phyloP scores from a whole-genome alignment of 1,284 basidiomycete species.

The Cryptococcus floricola region DNA sequence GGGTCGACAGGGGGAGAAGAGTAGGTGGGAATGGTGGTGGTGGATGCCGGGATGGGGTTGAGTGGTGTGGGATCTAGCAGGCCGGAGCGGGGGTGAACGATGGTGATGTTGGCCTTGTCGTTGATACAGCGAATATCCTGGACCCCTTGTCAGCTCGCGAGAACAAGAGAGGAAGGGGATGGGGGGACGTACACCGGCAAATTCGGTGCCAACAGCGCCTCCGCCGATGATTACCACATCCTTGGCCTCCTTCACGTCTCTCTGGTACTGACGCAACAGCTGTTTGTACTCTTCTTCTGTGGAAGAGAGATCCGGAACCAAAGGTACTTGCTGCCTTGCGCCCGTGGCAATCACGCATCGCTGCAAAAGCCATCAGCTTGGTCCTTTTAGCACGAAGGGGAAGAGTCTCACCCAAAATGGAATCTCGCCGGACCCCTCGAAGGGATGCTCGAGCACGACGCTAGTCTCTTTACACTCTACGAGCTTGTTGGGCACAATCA shows the following conservation, averaged over 20 bases:
- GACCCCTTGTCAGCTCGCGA: slow-evolving; percentile 13
- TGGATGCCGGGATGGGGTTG: background rate
- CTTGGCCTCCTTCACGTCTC: slow-evolving; percentile 28
- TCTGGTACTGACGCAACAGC: slow-evolving; percentile 27
- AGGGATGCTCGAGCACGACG: slow-evolving; percentile 39
- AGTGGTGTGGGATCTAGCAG: slow-evolving; percentile 23
- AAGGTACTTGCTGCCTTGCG: slow-evolving; percentile 37
- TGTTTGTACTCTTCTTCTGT: slow-evolving; percentile 21
- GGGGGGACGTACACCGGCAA: slow-evolving; percentile 36
- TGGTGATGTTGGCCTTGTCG: slow-evolving; percentile 28
- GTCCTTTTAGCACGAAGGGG: background rate
- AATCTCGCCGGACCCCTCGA: slow-evolving; percentile 42
- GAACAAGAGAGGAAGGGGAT: too few relatives aligned
- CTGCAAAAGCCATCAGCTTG: slow-evolving; percentile 8
- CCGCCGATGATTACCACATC: slow-evolving; percentile 49
- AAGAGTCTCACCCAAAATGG: slow-evolving; percentile 42
- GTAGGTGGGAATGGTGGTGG: slow-evolving; percentile 10
- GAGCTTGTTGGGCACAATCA: slow-evolving; percentile 39
- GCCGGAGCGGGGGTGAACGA: slow-evolving; percentile 27
- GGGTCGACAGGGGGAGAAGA: slow-evolving; percentile 15
- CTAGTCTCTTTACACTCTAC: slow-evolving; percentile 32
- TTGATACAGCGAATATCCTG: slow-evolving; percentile 12
- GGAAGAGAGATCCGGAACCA: slow-evolving; percentile 27
- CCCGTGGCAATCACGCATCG: slow-evolving; percentile 41
- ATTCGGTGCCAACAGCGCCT: slow-evolving; percentile 52